Evolutionary conservation across 1,139 yeast genomes (phyloP).

Genomic region (Debaryomyces subglobosus): DNA sequence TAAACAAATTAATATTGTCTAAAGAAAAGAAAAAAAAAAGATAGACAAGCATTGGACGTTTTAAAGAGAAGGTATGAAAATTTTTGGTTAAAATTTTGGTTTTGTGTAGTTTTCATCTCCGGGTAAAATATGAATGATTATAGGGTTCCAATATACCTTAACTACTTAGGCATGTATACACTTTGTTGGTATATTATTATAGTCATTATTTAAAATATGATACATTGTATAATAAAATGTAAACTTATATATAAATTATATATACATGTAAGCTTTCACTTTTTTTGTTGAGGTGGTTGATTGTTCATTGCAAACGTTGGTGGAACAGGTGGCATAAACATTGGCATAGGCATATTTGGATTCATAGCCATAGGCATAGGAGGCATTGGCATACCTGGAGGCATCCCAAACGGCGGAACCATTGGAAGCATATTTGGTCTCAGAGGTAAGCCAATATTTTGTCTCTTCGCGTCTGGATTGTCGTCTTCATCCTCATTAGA

Average conservation of each 20-base stretch:
- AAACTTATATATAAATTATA: background rate
- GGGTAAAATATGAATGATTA: slow-evolving; percentile 2
- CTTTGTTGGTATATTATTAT: background rate
- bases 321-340: slow-evolving; percentile 21
- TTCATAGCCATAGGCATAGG: slow-evolving; percentile 26
- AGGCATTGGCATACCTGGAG: slow-evolving; percentile 26
- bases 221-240: background rate
- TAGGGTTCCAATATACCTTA: background rate
- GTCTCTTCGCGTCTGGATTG: slow-evolving; percentile 33
- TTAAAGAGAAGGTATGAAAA: background rate
- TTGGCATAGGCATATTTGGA: slow-evolving; percentile 27
- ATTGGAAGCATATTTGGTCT: slow-evolving; percentile 23
- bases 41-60: background rate
- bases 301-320: slow-evolving; percentile 9
- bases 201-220: background rate
- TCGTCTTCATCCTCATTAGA: slow-evolving; percentile 25
- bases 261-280: slow-evolving; percentile 1
- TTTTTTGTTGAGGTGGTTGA: slow-evolving; percentile 7
- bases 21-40: slow-evolving; percentile 7
- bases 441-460: slow-evolving; percentile 26
- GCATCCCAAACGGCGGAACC: slow-evolving; percentile 19
- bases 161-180: background rate
- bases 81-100: slow-evolving; percentile 1
- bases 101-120: slow-evolving; percentile 1
- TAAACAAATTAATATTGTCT: slow-evolving; percentile 3